phyloP scores from a whole-genome alignment of 2,329 filamentous ascomycete species.

The Colletotrichum scovillei region DNA sequence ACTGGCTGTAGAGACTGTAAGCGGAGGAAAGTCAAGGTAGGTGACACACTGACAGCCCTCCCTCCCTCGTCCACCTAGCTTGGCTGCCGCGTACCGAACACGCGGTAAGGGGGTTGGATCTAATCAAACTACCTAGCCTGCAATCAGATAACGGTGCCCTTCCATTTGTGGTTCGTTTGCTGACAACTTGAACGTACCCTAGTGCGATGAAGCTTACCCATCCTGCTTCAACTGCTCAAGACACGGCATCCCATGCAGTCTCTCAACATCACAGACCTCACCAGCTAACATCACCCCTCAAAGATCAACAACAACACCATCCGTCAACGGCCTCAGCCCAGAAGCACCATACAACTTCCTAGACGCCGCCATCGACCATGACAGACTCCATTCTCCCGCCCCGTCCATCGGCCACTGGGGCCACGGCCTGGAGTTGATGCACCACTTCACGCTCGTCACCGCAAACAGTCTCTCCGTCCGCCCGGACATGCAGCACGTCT shows the following conservation, averaged over 20 bases:
- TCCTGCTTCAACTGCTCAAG: constrained; percentile 45
- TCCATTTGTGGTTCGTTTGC: background rate
- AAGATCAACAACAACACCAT: background rate
- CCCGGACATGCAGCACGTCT: constrained; percentile 41
- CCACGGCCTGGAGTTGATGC: constrained; percentile 43
- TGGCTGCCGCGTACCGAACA: background rate
- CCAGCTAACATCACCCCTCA: background rate
- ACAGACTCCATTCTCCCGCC: background rate
- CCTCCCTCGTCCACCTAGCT: background rate
- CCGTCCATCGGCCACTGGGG: constrained; percentile 25
- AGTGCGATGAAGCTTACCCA: constrained; percentile 43
- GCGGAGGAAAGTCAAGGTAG: constrained; percentile 47
- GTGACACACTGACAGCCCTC: constrained; percentile 5
- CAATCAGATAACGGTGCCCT: background rate
- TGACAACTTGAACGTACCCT: background rate
- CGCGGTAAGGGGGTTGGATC: constrained; percentile 1
- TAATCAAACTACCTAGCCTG: background rate
- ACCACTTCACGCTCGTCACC: constrained; percentile 44
- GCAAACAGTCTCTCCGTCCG: constrained; percentile 39
- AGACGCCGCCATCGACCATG: background rate
- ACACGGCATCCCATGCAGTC: constrained; percentile 43
- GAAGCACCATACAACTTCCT: background rate
- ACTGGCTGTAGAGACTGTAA: constrained; percentile 47
- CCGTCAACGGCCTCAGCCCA: background rate
- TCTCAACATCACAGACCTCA: constrained; percentile 20